Percentiles rank a stretch among this genome's conserved stretches.
Conservation (phyloP, 495 filamentous ascomycete species). For the Choiromyces venosus region DNA sequence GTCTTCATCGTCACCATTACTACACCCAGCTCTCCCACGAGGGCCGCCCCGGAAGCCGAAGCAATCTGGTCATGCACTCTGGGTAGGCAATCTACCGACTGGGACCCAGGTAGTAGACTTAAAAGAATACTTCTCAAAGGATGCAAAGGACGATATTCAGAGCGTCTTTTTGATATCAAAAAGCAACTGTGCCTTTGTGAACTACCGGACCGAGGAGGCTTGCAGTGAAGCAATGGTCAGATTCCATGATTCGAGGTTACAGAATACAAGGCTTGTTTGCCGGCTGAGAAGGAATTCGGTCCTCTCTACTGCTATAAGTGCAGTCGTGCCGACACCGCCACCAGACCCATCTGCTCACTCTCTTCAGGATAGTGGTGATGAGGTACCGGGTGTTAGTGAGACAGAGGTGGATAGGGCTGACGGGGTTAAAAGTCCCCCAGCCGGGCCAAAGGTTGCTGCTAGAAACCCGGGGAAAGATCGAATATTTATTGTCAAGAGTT, state of each 20-base stretch:
- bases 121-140: constrained; percentile 84
- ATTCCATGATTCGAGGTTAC: constrained; percentile 88
- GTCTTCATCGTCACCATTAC: constrained; percentile 14
- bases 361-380: constrained; percentile 29
- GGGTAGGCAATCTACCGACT: constrained; percentile 92
- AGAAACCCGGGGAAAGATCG: constrained; percentile 53
- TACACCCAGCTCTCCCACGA: constrained; percentile 55
- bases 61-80: constrained; percentile 88
- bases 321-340: constrained; percentile 46
- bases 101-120: constrained; percentile 70
- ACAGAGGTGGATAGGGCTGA: constrained; percentile 21
- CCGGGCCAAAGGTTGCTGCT: constrained; percentile 31
- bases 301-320: constrained; percentile 48
- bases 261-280: constrained; percentile 86
- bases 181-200: constrained; percentile 97
- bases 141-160: constrained; percentile 70
- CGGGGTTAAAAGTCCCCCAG: constrained; percentile 32
- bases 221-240: constrained; percentile 72
- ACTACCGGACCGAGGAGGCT: constrained; percentile 76
- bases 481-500: constrained; percentile 89
- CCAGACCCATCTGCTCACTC: constrained; percentile 47
- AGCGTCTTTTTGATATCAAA: constrained; percentile 94
- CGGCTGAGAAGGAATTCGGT: constrained; percentile 63
- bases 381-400: constrained; percentile 30
- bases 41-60: constrained; percentile 91